Base-by-base conservation (phyloP, 164 flowering plant species). In the Nymphaea thermarum region DNA sequence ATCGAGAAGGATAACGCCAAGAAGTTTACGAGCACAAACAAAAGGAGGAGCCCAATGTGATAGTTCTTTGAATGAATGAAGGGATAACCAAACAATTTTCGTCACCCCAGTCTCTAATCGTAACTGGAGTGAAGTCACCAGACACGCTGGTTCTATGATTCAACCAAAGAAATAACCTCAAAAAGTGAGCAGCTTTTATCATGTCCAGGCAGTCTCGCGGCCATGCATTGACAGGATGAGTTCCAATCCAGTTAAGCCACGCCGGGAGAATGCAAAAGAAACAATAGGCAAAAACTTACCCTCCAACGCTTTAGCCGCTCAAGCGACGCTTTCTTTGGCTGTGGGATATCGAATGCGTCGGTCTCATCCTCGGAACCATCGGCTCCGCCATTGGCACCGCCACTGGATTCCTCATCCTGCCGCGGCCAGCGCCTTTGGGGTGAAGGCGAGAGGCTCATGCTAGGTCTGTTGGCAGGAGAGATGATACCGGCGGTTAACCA, bases 231-330 rank as follows among this genome's bases (percentile, higher is more conserved):
- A 25, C 43, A 67, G 10, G 53, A 8, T 17, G 57, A n/a, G 43
- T 25, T n/a, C 14, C 12, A 57, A 53, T 3, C 43, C 68, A 51
- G 3, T 0, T 0, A 8, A 3, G 62, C 51, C 44, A 67, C 15
- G 14, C 51, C 42, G 25, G 18, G 2, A 53, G 7, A 55, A 17
- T 12, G 18, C 43, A 16, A 42, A 44, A 3, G 5, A 43, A 42
- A 10, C 4, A 60, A 36, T 67, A 12, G 59, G 12, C n/a, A 57
- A 25, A 42, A 36, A 41, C 41, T 60, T 80, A 93, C 98, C 78
- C 98, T 81, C 98, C 98, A 93, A n/a, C 87, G 80, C 68, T 74
- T 80, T 65, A 93, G 85, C 2, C 94, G 85, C 42, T 86, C 87
- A 6, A 84, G 16, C 0, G 98, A 67, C 67, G 91, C 96, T 43